Evolutionary conservation across 352 stramenopile genomes (phyloP), one percentile per base, ranked within the genome.

Genomic region (Globisporangium splendens): DNA sequence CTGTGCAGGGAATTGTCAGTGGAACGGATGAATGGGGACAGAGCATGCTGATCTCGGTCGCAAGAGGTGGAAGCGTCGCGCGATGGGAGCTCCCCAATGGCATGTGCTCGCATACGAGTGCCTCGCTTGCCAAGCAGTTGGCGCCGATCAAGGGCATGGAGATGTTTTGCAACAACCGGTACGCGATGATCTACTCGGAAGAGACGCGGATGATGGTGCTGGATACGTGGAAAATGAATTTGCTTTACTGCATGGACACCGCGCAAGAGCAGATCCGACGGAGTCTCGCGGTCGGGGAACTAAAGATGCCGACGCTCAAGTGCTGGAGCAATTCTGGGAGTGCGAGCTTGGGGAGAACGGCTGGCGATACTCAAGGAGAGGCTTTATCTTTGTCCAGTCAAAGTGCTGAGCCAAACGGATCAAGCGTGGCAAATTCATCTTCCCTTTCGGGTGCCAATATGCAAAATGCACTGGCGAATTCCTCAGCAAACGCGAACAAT

Each of bases 1-100:
- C 79, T 0, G 62, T 93, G 1, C 79, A 88, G 41, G 72, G 79
- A 0, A 73, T 93, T 22, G 65, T 83, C 6, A 93, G 70, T 24
- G 82, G 81, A 1, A 85, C 75, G n/a, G 79, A 93, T 51, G 80
- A 91, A 56, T 93, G 77, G 77, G 83, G 82, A 1, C 80, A 93
- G 46, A 84, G 72, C 59, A 88, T 77, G n/a, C 61, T 91, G 24
- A 57, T 93, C 0, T 81, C 83, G 0, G 67, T 88, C 17, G 80
- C 77, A 1, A 67, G 62, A 15, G 77, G 79, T 43, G 83, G 83
- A 8, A 72, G 68, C 3, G 43, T 91, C 6, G 77, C 81, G 8
- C 63, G 74, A 11, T 93, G 83, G 83, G 74, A 87, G 22, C 56
- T 93, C 11, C 82, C 82, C 0, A 91, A 86, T 50, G 80, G 83